phyloP scores from a whole-genome alignment of 306 rosid species.

The Macrotyloma uniflorum region DNA sequence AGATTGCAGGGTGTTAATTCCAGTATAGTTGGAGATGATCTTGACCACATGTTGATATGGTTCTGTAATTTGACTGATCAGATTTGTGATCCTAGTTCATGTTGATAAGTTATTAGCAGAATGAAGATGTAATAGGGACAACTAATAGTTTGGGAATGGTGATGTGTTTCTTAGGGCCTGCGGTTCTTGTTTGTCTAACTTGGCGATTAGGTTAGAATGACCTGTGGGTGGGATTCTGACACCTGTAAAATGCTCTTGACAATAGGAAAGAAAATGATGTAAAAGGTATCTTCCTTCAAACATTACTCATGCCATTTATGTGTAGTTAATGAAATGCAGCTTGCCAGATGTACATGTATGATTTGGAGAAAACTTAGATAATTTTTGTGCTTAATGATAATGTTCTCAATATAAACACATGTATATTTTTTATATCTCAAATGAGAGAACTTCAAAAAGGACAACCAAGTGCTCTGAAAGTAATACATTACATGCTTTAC shows the following conservation, averaged over 20 bases:
- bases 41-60: conserved; percentile 44
- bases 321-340: conserved; percentile 42
- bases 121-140: conserved; percentile 49
- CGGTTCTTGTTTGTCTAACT: conserved; percentile 57
- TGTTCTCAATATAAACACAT: background rate
- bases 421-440: background rate
- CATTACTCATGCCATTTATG: conserved; percentile 42
- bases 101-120: conserved; percentile 37
- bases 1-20: conserved; percentile 40
- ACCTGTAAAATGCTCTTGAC: conserved; percentile 52
- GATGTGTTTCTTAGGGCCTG: conserved; percentile 31
- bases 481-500: background rate
- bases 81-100: conserved; percentile 22
- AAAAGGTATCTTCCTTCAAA: conserved; percentile 44
- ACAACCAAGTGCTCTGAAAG: background rate
- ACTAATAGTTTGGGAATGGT: conserved; percentile 46
- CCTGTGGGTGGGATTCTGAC: conserved; percentile 64
- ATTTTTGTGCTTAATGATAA: background rate
- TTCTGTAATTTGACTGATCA: conserved; percentile 45
- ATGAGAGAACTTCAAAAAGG: background rate
- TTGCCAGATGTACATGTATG: conserved; percentile 30
- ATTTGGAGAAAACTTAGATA: background rate
- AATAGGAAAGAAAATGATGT: conserved; percentile 46
- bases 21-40: conserved; percentile 39
- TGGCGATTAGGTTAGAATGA: conserved; percentile 65